These are phyloP conservation scores for Penicillium bovifimosum DNA, from an alignment of 495 filamentous ascomycete species.

Conservation along the genomic window DNA sequence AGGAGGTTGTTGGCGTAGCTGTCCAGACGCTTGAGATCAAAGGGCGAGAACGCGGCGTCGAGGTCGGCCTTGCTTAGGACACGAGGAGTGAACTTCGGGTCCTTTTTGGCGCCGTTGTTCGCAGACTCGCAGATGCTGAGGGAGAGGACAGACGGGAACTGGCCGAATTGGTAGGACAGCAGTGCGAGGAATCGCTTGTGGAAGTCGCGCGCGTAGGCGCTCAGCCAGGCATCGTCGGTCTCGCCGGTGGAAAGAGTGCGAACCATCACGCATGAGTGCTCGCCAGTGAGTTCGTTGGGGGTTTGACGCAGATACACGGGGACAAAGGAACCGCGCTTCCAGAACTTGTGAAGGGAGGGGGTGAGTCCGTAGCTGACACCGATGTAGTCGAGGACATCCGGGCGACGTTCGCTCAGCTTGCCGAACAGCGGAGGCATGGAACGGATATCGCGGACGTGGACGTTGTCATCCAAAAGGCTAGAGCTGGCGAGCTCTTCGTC, in stretches of 20 bases:
- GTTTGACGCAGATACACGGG: conserved; percentile 97
- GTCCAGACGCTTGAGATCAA: conserved; percentile 89
- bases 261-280: conserved; percentile 98
- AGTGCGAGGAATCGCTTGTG: conserved; percentile 83
- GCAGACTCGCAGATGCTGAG: conserved; percentile 87
- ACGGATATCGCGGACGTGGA: conserved; percentile 83
- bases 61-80: conserved; percentile 65
- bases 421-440: conserved; percentile 91
- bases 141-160: conserved; percentile 74
- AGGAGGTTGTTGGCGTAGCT: conserved; percentile 94
- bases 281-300: conserved; percentile 90
- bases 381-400: conserved; percentile 80
- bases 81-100: conserved; percentile 39
- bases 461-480: conserved; percentile 76
- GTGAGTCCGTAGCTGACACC: conserved; percentile 96
- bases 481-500: conserved; percentile 76
- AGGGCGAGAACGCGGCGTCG: conserved; percentile 74
- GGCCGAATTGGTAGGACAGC: conserved; percentile 85
- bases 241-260: conserved; percentile 54
- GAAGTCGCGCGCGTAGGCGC: conserved; percentile 87
- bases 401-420: conserved; percentile 76
- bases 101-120: conserved; percentile 59
- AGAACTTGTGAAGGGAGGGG: conserved; percentile 86
- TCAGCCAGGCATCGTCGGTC: conserved; percentile 74
- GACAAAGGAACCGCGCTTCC: conserved; percentile 80